Percentiles rank a stretch among this genome's conserved stretches.
phyloP scores from a whole-genome alignment of 352 stramenopile genomes.

The Sclerospora graminicola region DNA sequence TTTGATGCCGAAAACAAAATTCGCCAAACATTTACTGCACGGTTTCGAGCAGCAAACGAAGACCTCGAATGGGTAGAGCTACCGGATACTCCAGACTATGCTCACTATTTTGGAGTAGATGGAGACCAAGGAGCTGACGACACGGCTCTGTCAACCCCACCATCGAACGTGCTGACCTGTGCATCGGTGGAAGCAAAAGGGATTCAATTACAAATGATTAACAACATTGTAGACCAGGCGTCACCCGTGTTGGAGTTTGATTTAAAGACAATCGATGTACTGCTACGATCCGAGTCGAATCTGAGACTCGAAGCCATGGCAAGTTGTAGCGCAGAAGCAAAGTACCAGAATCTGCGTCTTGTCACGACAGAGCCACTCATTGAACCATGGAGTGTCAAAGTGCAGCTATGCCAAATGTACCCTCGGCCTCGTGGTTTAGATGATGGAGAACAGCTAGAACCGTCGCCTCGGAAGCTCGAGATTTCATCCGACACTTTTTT shows the following conservation, averaged over 20 bases:
- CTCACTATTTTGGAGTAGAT: constrained; percentile 20
- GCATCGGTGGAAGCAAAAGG: constrained; percentile 26
- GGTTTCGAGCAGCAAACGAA: constrained; percentile 26
- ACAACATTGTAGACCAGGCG: constrained; percentile 76
- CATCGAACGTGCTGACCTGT: constrained; percentile 19
- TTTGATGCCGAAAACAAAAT: constrained; percentile 33
- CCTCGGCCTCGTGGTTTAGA: constrained; percentile 8
- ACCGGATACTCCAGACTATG: constrained; percentile 28
- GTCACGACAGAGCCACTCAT: constrained; percentile 72
- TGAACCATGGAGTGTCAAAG: constrained; percentile 60
- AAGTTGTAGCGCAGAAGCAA: constrained; percentile 48
- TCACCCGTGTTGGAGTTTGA: constrained; percentile 65
- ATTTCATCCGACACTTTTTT: constrained; percentile 55
- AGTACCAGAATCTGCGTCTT: constrained; percentile 80
- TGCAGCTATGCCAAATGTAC: constrained; percentile 28
- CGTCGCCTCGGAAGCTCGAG: constrained; percentile 40
- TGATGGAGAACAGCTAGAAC: constrained; percentile 6
- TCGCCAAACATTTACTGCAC: constrained; percentile 25
- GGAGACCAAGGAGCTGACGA: constrained; percentile 4
- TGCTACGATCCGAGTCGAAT: constrained; percentile 21
- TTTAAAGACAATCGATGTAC: constrained; percentile 28
- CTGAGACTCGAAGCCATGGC: constrained; percentile 25
- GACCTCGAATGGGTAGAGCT: constrained; percentile 36
- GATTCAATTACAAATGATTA: constrained; percentile 63
- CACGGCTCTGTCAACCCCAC: neutral